A percentile compares a stretch with the other conserved stretches of the same genome.
Evolutionary conservation across 2,329 filamentous ascomycete genomes (phyloP).

Genomic region (Chalaropsis ovoidea): DNA sequence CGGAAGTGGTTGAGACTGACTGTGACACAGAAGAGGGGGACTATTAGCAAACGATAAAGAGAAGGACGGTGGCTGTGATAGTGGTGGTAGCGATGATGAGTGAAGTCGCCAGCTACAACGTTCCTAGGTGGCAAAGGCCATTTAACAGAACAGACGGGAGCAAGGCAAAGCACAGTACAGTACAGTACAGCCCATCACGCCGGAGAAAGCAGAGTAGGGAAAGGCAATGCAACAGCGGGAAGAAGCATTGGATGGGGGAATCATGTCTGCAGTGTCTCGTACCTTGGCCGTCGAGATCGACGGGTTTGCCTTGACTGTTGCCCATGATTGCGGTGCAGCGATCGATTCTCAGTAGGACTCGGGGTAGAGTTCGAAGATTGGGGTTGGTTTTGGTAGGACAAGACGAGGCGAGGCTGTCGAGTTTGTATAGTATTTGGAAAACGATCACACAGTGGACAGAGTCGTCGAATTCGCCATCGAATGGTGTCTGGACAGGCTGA

Average conservation of each 20-base stretch:
- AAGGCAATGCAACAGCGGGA: background rate
- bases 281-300: slow-evolving; percentile 91
- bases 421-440: background rate
- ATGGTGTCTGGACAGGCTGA: background rate
- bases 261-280: slow-evolving; percentile 26
- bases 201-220: background rate
- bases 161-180: background rate
- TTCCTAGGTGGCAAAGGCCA: background rate
- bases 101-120: background rate
- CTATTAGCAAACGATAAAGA: background rate
- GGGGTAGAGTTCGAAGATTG: no score
- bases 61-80: background rate
- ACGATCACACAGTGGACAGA: background rate
- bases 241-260: background rate
- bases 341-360: background rate
- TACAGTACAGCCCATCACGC: background rate
- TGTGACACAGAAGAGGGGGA: slow-evolving; percentile 33
- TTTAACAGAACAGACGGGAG: background rate
- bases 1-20: slow-evolving; percentile 98
- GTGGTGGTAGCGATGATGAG: background rate
- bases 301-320: slow-evolving; percentile 87
- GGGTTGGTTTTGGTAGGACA: background rate
- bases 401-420: background rate
- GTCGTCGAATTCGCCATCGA: background rate
- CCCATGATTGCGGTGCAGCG: slow-evolving; percentile 46